A percentile compares a stretch with the other conserved stretches of the same genome.
Evolutionary conservation across 768 basidiomycete species (phyloP).

Genomic region (Leccinum truebloodii): DNA sequence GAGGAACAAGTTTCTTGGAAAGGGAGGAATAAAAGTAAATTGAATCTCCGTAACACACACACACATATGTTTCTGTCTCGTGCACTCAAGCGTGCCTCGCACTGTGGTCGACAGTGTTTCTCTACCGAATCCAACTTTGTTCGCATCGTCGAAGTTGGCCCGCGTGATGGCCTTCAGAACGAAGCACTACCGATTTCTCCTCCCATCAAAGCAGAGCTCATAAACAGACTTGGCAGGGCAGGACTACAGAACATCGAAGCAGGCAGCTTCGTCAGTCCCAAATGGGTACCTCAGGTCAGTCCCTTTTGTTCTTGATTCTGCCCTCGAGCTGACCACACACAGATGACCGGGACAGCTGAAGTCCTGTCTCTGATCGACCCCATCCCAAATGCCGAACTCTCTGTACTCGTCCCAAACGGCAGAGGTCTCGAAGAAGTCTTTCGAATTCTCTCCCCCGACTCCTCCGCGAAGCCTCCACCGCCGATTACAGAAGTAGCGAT

Average conservation of each 20-base stretch:
- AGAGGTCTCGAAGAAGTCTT: slow-evolving; percentile 74
- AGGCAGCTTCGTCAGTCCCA: slow-evolving; percentile 90
- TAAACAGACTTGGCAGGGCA: slow-evolving; percentile 68
- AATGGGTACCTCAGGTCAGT: slow-evolving; percentile 85
- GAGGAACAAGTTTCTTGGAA: slow-evolving; percentile 66
- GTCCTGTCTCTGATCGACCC: slow-evolving; percentile 63
- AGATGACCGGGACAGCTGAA: slow-evolving; percentile 89
- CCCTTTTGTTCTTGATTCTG: not conserved
- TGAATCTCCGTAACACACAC: not conserved
- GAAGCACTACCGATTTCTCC: slow-evolving; percentile 74
- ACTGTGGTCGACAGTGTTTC: not conserved
- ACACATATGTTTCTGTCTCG: slow-evolving; percentile 14
- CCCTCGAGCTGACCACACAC: not conserved
- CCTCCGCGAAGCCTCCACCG: slow-evolving; percentile 40
- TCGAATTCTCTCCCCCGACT: slow-evolving; percentile 44
- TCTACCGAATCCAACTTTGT: slow-evolving; percentile 25
- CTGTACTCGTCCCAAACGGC: slow-evolving; percentile 81
- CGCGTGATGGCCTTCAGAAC: slow-evolving; percentile 91
- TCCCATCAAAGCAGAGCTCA: slow-evolving; percentile 74
- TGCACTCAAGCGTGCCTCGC: not conserved
- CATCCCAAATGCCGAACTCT: slow-evolving; percentile 59
- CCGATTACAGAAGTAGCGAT: slow-evolving; percentile 84
- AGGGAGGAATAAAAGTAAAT: slow-evolving; percentile 17
- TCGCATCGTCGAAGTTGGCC: slow-evolving; percentile 84
- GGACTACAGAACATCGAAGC: slow-evolving; percentile 75